Evolutionary conservation across 768 basidiomycete species (phyloP), one percentile per base, ranked within the genome.

Genomic region (Pleurotus sapidus): DNA sequence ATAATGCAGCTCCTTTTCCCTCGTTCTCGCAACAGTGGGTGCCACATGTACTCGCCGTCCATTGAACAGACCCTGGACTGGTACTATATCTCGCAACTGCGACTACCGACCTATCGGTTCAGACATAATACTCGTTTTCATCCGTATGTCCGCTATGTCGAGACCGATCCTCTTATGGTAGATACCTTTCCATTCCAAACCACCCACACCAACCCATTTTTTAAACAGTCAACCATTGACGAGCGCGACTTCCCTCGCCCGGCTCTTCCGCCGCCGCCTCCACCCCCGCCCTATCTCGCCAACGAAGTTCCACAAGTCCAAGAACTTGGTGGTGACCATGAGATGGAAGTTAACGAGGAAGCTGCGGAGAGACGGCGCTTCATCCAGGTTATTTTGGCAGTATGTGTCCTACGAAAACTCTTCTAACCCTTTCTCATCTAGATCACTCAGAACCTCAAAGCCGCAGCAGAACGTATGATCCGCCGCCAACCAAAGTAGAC

Each of bases 31-130:
- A 45, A 45, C 20, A 15, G 42, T 23, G 42, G 42, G 7, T 45
- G 42, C 42, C 42, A 45, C 30, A 40, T 42, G 38, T 50, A 50
- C 27, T 9, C 49, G 15, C 51, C 51, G 9, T 40, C 51, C n/a
- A 40, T 30, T 14, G 51, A 43, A 14, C 51, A 54, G 42, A 24
- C 42, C n/a, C 37, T 42, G n/a, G 51, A 54, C 14, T 40, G 34
- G 51, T 54, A 39, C 37, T 9, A 25, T 18, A 17, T 18, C 12
- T 54, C 51, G 12, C 51, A 54, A 25, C 39, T 54, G n/a, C 39
- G 51, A 20, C 51, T 54, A 17, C 51, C 51, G 11, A 34, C 51
- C 30, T 34, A 34, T 24, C 51, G 51, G 3, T 54, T 54, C 51
- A 54, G 42, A 18, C 51, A 54, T 23, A 54, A 54, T 20, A 9